These are phyloP conservation scores for Mycena vitilis DNA, from an alignment of 768 basidiomycete species.

Conservation along the genomic window DNA sequence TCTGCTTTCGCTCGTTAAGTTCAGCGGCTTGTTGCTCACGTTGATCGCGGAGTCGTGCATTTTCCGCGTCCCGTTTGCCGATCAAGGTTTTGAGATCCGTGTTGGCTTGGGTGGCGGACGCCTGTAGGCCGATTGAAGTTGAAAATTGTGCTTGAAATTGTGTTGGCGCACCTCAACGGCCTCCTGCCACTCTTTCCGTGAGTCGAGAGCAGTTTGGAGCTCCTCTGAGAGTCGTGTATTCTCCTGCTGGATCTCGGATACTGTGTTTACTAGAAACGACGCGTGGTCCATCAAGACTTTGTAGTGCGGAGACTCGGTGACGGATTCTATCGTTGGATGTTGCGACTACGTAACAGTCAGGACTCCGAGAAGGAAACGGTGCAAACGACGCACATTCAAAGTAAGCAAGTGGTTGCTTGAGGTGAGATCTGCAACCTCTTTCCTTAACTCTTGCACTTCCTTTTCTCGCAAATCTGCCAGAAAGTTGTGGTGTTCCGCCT, in stretches of 20 bases:
- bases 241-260: conserved; percentile 53
- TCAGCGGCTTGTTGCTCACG: conserved; percentile 77
- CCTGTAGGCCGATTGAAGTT: conserved; percentile 41
- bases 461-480: conserved; percentile 56
- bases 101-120: conserved; percentile 57
- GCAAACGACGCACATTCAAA: conserved; percentile 26
- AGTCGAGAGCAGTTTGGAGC: conserved; percentile 50
- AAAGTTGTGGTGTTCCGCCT: conserved; percentile 54
- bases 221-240: conserved; percentile 57
- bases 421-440: conserved; percentile 48
- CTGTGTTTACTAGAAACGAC: conserved; percentile 56
- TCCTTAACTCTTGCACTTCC: conserved; percentile 61
- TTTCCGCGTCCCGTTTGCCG: conserved; percentile 74
- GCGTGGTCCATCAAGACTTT: conserved; percentile 67
- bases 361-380: background rate
- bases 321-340: conserved; percentile 55
- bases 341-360: conserved; percentile 47
- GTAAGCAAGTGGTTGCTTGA: conserved; percentile 10
- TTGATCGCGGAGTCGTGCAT: conserved; percentile 74
- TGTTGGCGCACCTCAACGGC: conserved; percentile 52
- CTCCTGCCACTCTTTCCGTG: conserved; percentile 62
- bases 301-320: conserved; percentile 65
- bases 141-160: conserved; percentile 21
- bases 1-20: conserved; percentile 73
- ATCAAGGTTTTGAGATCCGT: conserved; percentile 73